phyloP scores from a whole-genome alignment of 768 basidiomycete species.

The Kwoniella bestiolae region DNA sequence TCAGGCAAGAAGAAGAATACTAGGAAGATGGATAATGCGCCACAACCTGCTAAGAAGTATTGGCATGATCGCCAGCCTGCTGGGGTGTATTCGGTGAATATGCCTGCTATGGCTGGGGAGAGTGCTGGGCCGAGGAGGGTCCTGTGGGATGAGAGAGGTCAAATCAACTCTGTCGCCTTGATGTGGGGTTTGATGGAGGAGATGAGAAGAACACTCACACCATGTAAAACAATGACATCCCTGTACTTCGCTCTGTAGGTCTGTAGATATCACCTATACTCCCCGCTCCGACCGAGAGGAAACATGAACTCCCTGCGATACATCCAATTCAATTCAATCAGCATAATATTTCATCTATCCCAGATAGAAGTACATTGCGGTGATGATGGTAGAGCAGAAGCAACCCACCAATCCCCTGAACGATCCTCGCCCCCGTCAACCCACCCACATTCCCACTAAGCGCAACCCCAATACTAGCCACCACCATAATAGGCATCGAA shows the following conservation, averaged over 20 bases:
- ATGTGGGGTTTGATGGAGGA: neutral
- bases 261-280: constrained; percentile 58
- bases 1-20: constrained; percentile 52
- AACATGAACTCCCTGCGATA: constrained; percentile 59
- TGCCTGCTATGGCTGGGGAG: constrained; percentile 43
- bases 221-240: constrained; percentile 50
- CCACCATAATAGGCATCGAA: constrained; percentile 65
- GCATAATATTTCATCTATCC: neutral
- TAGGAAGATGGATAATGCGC: constrained; percentile 37
- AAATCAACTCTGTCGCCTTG: neutral
- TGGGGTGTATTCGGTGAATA: constrained; percentile 51
- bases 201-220: constrained; percentile 34
- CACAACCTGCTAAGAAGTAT: constrained; percentile 46
- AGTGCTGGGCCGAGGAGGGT: constrained; percentile 42
- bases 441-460: constrained; percentile 59
- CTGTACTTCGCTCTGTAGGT: constrained; percentile 50
- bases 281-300: constrained; percentile 65
- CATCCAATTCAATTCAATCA: neutral
- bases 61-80: constrained; percentile 45
- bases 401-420: constrained; percentile 67
- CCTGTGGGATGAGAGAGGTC: neutral
- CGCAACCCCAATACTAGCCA: constrained; percentile 69
- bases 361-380: neutral
- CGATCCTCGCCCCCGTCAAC: constrained; percentile 67
- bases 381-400: neutral